A percentile compares a stretch with the other conserved stretches of the same genome.
Evolutionary conservation across 371 early-diverging fungal species (phyloP).

Genomic region (Actinomortierella wolfii): DNA sequence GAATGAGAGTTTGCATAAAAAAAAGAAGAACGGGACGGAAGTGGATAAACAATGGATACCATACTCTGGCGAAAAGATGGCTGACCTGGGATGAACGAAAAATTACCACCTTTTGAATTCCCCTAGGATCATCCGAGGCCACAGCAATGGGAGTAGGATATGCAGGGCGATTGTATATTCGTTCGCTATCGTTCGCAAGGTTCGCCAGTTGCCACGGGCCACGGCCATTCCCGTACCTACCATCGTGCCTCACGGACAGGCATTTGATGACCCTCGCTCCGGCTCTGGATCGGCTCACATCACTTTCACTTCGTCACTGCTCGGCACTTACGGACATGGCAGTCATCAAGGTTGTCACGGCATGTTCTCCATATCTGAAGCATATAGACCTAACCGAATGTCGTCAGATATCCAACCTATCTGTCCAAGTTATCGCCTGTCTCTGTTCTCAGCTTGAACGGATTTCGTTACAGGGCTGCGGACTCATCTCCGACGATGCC

Average conservation of each 20-base stretch:
- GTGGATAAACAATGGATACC: too few species aligned
- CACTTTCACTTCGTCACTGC: slow-evolving; percentile 27
- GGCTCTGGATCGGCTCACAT: slow-evolving; percentile 25
- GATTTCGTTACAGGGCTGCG: slow-evolving; percentile 23
- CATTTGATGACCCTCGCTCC: slow-evolving; percentile 19
- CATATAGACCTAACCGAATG: slow-evolving; percentile 31
- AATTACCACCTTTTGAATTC: too few species aligned
- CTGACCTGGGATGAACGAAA: too few species aligned
- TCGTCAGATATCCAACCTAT: slow-evolving; percentile 26
- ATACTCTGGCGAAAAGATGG: too few species aligned
- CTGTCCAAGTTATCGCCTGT: slow-evolving; percentile 29
- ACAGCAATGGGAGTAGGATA: slow-evolving; percentile 5
- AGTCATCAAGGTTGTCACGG: slow-evolving; percentile 21
- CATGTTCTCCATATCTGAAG: slow-evolving; percentile 34
- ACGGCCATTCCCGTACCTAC: slow-evolving; percentile 32
- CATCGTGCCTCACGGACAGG: slow-evolving; percentile 35
- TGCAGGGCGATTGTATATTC: slow-evolving; percentile 27
- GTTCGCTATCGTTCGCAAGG: slow-evolving; percentile 32
- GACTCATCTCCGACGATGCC: slow-evolving; percentile 29
- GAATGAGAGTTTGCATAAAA: too few species aligned
- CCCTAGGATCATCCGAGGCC: too few species aligned
- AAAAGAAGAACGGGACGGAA: too few species aligned
- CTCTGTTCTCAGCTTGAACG: slow-evolving; percentile 32
- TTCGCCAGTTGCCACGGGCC: slow-evolving; percentile 26
- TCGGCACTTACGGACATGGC: slow-evolving; percentile 28